Evolutionary conservation across 805 yeast genomes (phyloP), one percentile per base, ranked within the genome.

Genomic region (Cyberlindnera mississippiensis): DNA sequence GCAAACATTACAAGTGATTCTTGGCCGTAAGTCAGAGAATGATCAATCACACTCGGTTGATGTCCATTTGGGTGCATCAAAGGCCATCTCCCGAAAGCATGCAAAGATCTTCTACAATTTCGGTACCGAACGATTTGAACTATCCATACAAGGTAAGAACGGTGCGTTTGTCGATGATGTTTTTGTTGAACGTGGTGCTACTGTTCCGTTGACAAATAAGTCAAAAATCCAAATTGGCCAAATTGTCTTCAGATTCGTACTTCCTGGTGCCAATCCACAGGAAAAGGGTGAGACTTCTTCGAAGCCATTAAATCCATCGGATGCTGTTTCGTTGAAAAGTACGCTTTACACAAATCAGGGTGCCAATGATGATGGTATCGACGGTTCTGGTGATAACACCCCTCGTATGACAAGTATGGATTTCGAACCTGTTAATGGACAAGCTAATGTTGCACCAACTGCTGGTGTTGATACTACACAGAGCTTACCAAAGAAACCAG

Each of bases 61-160:
- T 66, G 96, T 93, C 33, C 96, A 93, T 67, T 65, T 93, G 33
- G 96, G 96, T 9, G 79, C 86, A 12, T 85, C 90, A 32, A 93
- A 93, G 67, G 95, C 97, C 9, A 88, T 93, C 14, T 88, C 96
- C 6, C 69, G 99, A 58, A 73, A 88, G 45, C 99, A 93, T 63
- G 99, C 98, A 4, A 90, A 87, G 63, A 91, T 93, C 13, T 91
- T 90, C 61, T 93, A 91, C 68, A 93, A 93, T 60, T 93, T 93
- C 64, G 98, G 96, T 4, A 89, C 95, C 4, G 98, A 91, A 60
- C 67, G 96, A 50, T 93, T 93, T 58, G 99, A 93, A 63, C 67
- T 93, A 34, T 82, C 95, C 8, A 89, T 93, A 2, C 71, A 90
- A 52, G 99, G 99, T 15, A 75, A 96, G 53, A 93, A 93, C 61